Evolutionary conservation across 78 protist genomes (phyloP), one percentile per base, ranked within the genome.

Genomic region (Ministeria vibrans): DNA sequence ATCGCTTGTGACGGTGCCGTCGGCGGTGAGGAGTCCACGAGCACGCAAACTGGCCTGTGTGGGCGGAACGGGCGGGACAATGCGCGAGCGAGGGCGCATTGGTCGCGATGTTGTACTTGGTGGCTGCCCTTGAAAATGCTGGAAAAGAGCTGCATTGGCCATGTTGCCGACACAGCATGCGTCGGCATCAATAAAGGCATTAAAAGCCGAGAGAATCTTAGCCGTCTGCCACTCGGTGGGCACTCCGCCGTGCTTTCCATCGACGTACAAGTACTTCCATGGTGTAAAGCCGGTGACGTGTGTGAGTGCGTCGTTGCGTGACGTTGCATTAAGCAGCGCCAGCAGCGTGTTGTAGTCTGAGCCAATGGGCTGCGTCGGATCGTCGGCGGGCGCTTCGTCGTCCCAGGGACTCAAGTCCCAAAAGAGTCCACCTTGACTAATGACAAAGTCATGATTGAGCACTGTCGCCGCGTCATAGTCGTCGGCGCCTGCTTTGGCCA

Each of bases 111-210:
- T n/a, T n/a, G n/a, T n/a, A n/a, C n/a, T n/a, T n/a, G n/a, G n/a
- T n/a, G n/a, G n/a, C n/a, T n/a, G n/a, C n/a, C n/a, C n/a, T n/a
- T n/a, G n/a, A n/a, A 28, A 45, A 18, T 6, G 7, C 34, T 9
- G 39, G 41, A 28, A 71, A n/a, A 71, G 30, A n/a, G 75, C 75
- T 23, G 75, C 75, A 18, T 71, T 71, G 4, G 43, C 41, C 75
- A 71, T 71, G 46, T 20, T 3, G 34, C 30, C 62, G 51, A 71
- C 30, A 39, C 75, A 71, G 25, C 75, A 71, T n/a, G 75, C 75
- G 25, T 71, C 75, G 6, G 75, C 75, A 44, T 71, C 75, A 25
- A 71, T n/a, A 71, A 42, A 71, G 6, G 75, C 75, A 18, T 71
- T 71, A 13, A 5, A 71, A 25, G 13, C 43, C 75, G 75, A 71